Conservation (phyloP, 1,284 basidiomycete genomes). For the Retiboletus fuscus region DNA sequence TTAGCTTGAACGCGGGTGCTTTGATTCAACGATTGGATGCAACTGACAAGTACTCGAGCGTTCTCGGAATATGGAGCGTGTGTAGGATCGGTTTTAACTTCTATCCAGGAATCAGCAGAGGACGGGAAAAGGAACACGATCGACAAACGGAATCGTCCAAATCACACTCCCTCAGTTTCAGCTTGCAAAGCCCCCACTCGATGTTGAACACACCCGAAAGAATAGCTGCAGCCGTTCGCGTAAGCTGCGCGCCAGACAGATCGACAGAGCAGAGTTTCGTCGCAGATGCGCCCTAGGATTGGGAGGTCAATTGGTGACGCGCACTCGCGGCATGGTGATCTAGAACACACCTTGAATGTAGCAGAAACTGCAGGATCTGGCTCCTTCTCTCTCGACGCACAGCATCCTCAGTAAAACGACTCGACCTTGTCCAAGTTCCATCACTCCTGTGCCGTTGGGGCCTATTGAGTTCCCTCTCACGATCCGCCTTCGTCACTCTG, state of each 20-base stretch:
- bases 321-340: constrained; percentile 36
- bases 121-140: constrained; percentile 11
- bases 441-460: constrained; percentile 61
- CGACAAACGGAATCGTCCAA: constrained; percentile 77
- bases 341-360: constrained; percentile 68
- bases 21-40: constrained; percentile 90
- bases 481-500: constrained; percentile 60
- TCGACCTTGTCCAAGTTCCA: constrained; percentile 85
- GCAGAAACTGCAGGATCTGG: constrained; percentile 74
- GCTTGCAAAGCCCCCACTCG: constrained; percentile 88
- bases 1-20: constrained; percentile 79
- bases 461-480: constrained; percentile 65
- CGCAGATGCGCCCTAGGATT: constrained; percentile 61
- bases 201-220: constrained; percentile 90
- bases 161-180: constrained; percentile 84
- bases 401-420: constrained; percentile 85
- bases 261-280: too few relatives aligned
- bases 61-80: constrained; percentile 86
- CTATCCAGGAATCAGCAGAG: constrained; percentile 52
- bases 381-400: constrained; percentile 78
- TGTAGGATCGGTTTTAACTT: constrained; percentile 91
- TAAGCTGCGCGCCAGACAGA: constrained; percentile 54
- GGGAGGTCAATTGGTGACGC: constrained; percentile 20
- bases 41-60: constrained; percentile 86
- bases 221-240: constrained; percentile 75